These are phyloP conservation scores for Talaromyces stipitatus DNA, from an alignment of 495 filamentous ascomycete species.

Conservation along the genomic window DNA sequence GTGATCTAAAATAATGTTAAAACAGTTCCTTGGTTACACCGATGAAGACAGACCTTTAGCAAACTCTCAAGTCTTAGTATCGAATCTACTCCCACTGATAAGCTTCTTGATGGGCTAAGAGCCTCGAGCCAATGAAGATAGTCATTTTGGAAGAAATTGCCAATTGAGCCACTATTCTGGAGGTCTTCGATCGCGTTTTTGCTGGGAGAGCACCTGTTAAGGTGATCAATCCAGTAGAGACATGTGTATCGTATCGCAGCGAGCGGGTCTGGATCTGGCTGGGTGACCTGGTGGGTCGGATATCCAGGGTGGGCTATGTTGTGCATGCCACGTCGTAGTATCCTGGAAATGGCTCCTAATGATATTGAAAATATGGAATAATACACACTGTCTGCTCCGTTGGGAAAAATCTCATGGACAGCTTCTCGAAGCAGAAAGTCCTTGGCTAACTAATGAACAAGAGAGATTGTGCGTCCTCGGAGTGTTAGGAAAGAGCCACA, in stretches of 20 bases:
- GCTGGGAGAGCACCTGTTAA: conserved; percentile 3
- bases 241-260: conserved; percentile 24
- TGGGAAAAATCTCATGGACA: conserved; percentile 15
- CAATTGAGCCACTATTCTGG: conserved; percentile 7
- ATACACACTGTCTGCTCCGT: conserved; percentile 11
- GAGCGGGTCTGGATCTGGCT: conserved; percentile 20
- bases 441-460: conserved; percentile 24
- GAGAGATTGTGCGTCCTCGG: conserved; percentile 14
- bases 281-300: conserved; percentile 11
- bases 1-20: too few species aligned
- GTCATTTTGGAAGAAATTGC: conserved; percentile 15
- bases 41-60: too few species aligned
- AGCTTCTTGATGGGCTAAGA: conserved; percentile 19
- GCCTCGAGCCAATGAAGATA: conserved; percentile 32
- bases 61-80: too few species aligned
- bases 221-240: conserved; percentile 28
- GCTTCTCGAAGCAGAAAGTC: conserved; percentile 18
- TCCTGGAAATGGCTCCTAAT: conserved; percentile 17
- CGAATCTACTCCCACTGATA: conserved; percentile 15
- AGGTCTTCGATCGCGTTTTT: conserved; percentile 1
- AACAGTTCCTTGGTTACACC: too few species aligned
- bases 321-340: conserved; percentile 20
- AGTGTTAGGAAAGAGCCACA: conserved; percentile 22
- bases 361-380: conserved; percentile 17
- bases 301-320: conserved; percentile 9